Conservation (phyloP, 129 eudicot genomes). For the Flaveria trinervia region DNA sequence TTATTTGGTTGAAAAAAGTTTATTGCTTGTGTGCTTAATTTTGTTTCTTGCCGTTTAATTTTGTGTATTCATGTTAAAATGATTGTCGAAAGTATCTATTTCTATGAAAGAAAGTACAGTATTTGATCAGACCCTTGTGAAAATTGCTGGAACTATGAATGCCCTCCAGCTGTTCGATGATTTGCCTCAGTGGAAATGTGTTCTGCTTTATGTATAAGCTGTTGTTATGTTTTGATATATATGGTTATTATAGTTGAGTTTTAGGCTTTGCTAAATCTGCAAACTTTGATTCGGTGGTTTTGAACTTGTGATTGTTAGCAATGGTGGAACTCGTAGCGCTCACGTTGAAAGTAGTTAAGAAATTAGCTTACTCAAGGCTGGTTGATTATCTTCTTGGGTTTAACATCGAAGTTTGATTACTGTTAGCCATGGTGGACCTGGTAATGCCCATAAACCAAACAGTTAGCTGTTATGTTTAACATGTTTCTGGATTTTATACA, state of each 20-base stretch:
- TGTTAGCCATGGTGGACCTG: not conserved
- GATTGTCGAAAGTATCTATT: not conserved
- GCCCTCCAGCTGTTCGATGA: constrained; percentile 14
- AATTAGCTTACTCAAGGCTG: not conserved
- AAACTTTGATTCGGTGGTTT: not conserved
- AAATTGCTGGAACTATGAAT: not conserved
- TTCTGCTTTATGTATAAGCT: not conserved
- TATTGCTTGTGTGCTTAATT: not conserved
- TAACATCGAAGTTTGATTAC: not conserved
- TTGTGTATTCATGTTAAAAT: not conserved
- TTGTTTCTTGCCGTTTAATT: not conserved
- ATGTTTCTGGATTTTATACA: not conserved
- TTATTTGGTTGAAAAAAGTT: not conserved
- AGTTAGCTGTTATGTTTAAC: too few species aligned
- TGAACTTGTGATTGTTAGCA: not conserved
- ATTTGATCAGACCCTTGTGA: not conserved
- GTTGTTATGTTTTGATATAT: not conserved
- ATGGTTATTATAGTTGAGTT: not conserved
- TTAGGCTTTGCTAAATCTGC: not conserved
- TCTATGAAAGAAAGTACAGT: not conserved
- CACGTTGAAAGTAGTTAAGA: not conserved
- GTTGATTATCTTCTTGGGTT: not conserved
- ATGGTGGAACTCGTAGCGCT: not conserved
- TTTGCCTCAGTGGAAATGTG: not conserved
- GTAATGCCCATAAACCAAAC: not conserved